Evolutionary conservation across 2,329 filamentous ascomycete genomes (phyloP), one percentile per base, ranked within the genome.

Genomic region (Magnaporthiopsis rhizophila): DNA sequence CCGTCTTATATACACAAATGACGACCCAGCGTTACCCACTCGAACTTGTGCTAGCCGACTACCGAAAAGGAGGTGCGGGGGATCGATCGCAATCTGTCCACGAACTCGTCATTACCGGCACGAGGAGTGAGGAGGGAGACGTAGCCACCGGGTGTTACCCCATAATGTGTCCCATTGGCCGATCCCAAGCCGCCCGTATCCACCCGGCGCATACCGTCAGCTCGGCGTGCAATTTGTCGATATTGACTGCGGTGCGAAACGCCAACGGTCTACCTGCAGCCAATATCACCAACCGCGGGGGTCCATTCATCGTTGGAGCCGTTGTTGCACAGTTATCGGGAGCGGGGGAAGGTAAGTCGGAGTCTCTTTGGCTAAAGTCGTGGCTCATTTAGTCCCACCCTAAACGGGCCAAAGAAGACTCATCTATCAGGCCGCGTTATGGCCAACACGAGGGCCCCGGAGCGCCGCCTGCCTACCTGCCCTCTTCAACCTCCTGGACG

Each of bases 401-500:
- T 15, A 18, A 4, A 3, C 1, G 21, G 21, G 21, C 18, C 21
- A 9, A 53, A 1, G 8, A 53, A 21, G 5, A 9, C 45, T 53
- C 21, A 24, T 45, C 13, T 53, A 53, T 24, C 21, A 53, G 38
- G 21, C 38, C 21, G 30, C 30, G 30, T 30, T 30, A 30, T 21
- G 38, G 6, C 30, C n/a, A 12, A 5, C 30, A 11, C 7, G 32
- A 15, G 24, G 7, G 11, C 28, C 50, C 30, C 8, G 9, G 32
- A 9, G 5, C 15, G 13, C 13, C 34, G 5, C 24, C 28, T 13
- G 15, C 32, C 28, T 30, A 24, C 30, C 21, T n/a, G 15, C 36
- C 38, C 50, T 62, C 28, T 13, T 64, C 28, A 7, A 50, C 18
- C 21, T 61, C 58, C 9, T 50, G 57, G 58, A 65, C 61, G 18